Base-by-base conservation (phyloP, 2,329 filamentous ascomycete genomes). In the Trichoderma semiorbis region DNA sequence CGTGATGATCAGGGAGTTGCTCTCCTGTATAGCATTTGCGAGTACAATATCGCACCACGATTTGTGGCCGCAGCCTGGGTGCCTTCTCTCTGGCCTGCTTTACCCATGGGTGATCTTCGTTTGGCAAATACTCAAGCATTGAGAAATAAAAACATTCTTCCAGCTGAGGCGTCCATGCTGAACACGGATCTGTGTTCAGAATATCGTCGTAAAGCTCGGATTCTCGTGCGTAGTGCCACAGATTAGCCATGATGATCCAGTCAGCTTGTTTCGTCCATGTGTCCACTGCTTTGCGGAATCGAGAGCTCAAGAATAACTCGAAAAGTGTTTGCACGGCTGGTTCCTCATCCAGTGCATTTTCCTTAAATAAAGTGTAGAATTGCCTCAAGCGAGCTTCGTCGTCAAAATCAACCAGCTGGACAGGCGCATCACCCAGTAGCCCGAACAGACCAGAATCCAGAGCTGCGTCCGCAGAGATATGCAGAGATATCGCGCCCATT, bases 31-130 rank as follows among this genome's bases (percentile, higher is more conserved):
- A 57, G 36, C 64, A 68, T 28, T 58, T 34, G 64, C 21, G 34
- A 18, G 47, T 58, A 39, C 64, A 68, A 68, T 58, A 68, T 68
- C 64, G 47, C 47, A 68, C 50, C 50, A 68, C n/a, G 30, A 68
- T 58, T 39, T 57, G 28, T 24, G 64, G 64, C 12, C 64, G 47
- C 39, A 68, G 50, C 18, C 18, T 68, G 32, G 64, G 64, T 50
- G 50, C n/a, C 10, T n/a, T 50, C 14, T 39, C 26, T 50, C n/a
- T 57, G n/a, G 64, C 64, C 39, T 68, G 64, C 30, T 68, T 68
- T 50, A 68, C 64, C 64, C 64, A 68, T 7, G 64, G 64, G 39
- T 68, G 50, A 12, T 68, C 32, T 21, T 68, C 64, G 26, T 67
- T 67, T 3, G 47, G 50, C 47, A 36, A 57, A 67, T 57, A 16